phyloP scores from a whole-genome alignment of 495 filamentous ascomycete genomes.

The Coniosporium apollinis region DNA sequence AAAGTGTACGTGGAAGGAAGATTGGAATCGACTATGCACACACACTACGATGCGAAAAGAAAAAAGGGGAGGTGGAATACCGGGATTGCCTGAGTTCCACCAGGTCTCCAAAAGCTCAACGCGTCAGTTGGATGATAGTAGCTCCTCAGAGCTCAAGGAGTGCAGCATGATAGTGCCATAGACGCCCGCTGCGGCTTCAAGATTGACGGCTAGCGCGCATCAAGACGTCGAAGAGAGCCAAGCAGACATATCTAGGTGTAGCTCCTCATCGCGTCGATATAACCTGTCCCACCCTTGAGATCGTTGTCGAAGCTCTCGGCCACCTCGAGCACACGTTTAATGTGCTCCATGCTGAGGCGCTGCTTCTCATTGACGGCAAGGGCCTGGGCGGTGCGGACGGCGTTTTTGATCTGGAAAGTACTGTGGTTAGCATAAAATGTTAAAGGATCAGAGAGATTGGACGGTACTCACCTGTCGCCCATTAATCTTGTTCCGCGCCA shows the following conservation, averaged over 20 bases:
- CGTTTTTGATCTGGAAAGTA: slow-evolving; percentile 71
- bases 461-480: slow-evolving; percentile 51
- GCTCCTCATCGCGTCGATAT: slow-evolving; percentile 41
- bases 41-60: no score
- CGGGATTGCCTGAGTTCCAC: no score
- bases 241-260: slow-evolving; percentile 15
- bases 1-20: no score
- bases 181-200: no score
- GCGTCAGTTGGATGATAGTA: no score
- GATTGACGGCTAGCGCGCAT: no score
- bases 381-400: slow-evolving; percentile 69
- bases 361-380: slow-evolving; percentile 63
- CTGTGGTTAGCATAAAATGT: slow-evolving; percentile 7
- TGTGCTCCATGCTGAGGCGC: slow-evolving; percentile 60
- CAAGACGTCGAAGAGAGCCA: no score
- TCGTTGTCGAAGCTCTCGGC: slow-evolving; percentile 71
- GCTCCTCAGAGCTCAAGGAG: no score
- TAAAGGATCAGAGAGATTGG: background rate
- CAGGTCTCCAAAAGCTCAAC: no score
- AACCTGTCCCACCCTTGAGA: slow-evolving; percentile 46
- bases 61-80: no score
- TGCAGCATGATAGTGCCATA: no score
- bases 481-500: slow-evolving; percentile 61
- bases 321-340: slow-evolving; percentile 67
- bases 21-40: no score